Evolutionary conservation across 2,329 filamentous ascomycete genomes (phyloP).

Genomic region (Hypocrella siamensis): DNA sequence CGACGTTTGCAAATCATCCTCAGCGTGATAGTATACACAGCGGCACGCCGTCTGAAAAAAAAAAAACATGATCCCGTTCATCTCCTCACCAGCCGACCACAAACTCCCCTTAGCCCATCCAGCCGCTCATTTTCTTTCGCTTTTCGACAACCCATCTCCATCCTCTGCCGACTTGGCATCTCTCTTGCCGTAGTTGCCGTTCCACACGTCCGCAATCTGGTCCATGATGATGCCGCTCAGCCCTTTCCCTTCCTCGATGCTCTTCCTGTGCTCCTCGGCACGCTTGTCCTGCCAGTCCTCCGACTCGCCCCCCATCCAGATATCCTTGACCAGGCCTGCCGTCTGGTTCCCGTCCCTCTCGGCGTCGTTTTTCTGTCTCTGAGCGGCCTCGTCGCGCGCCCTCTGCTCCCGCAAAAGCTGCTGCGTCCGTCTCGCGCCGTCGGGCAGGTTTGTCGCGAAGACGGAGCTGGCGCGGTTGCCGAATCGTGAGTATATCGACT

Average conservation of each 20-base stretch:
- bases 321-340: conserved; percentile 22
- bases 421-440: conserved; percentile 33
- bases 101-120: no score
- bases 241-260: conserved; percentile 38
- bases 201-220: conserved; percentile 39
- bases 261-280: conserved; percentile 33
- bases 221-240: conserved; percentile 40
- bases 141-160: not conserved
- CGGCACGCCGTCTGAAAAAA: no score
- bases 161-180: conserved; percentile 13
- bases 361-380: conserved; percentile 10
- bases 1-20: no score
- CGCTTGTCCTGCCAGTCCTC: conserved; percentile 38
- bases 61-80: no score
- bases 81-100: no score
- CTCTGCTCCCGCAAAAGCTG: conserved; percentile 29
- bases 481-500: conserved; percentile 33
- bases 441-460: conserved; percentile 38
- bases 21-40: no score
- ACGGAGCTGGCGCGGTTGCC: conserved; percentile 25
- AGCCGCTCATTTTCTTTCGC: not conserved
- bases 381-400: conserved; percentile 20
- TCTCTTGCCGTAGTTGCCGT: conserved; percentile 18
- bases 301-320: conserved; percentile 45
- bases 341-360: conserved; percentile 16